Percentiles rank a stretch among this genome's conserved stretches.
Evolutionary conservation across 1,284 basidiomycete species (phyloP).

Genomic region (Trametes polyzona): DNA sequence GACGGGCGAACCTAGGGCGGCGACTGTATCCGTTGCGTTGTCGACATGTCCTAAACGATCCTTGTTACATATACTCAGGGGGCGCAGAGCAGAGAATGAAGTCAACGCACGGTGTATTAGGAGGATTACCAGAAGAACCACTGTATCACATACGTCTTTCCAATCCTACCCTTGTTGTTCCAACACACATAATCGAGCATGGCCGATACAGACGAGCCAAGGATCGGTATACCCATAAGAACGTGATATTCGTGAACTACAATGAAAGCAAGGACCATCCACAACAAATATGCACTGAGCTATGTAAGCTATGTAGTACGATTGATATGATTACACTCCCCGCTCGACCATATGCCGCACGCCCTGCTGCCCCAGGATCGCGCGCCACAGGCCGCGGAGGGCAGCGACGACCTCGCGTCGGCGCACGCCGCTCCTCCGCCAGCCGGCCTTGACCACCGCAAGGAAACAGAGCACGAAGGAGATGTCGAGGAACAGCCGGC

Average conservation of each 20-base stretch:
- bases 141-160: conserved; percentile 18
- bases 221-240: not conserved
- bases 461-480: conserved; percentile 70
- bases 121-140: conserved; percentile 13
- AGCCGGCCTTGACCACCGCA: conserved; percentile 55
- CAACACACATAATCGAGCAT: not conserved
- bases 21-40: conserved; percentile 92
- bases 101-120: conserved; percentile 19
- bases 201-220: not conserved
- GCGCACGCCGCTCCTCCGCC: conserved; percentile 70
- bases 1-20: conserved; percentile 56
- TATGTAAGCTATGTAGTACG: no score
- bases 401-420: conserved; percentile 69
- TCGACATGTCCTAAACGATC: conserved; percentile 59
- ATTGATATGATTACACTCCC: conserved; percentile 31
- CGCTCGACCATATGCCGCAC: conserved; percentile 54
- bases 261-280: not conserved
- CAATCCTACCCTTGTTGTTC: not conserved
- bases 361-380: conserved; percentile 62
- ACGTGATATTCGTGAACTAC: not conserved
- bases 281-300: not conserved
- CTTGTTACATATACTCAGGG: not conserved
- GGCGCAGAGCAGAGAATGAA: conserved; percentile 10
- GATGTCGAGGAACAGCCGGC: conserved; percentile 73
- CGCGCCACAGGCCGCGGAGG: conserved; percentile 66